Evolutionary conservation across 345 rosid species (phyloP), one percentile per base, ranked within the genome.

Genomic region (Eucalyptus rudis): DNA sequence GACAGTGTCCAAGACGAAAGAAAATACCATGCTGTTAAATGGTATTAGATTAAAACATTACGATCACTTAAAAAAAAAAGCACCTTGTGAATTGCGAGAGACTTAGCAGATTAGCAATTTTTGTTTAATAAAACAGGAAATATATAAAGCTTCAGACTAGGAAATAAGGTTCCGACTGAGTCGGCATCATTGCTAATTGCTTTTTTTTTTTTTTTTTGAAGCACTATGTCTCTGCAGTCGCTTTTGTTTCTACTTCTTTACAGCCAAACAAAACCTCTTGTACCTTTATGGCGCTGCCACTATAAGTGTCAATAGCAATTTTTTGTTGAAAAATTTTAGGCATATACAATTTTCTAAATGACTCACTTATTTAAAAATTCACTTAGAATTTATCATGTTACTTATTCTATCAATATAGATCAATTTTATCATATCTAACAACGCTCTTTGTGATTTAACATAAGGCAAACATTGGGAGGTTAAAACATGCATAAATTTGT

Each of bases 391-490:
- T 14, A 64, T 29, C 33, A 64, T 31, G 33, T 64, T 64, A 64
- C 9, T 64, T n/a, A n/a, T 64, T 64, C 36, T 64, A 64, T 64
- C 76, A 62, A 13, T 27, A 62, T 27, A 27, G 19, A 64, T 64
- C 76, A n/a, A 64, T n/a, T n/a, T 64, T 14, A n/a, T 7, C 40
- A 64, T 64, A 15, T 64, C 17, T n/a, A n/a, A n/a, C 36, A 15
- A n/a, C 17, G 6, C 1, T n/a, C 76, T n/a, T n/a, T 0, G 5
- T n/a, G 4, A 64, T n/a, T n/a, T 64, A n/a, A 64, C 36, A 16
- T 4, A 0, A 16, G 36, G 17, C 20, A n/a, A n/a, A n/a, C 33
- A 64, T n/a, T 64, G 20, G 5, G 76, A n/a, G 33, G 20, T 64
- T 8, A 15, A 4, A n/a, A n/a, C 36, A n/a, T 64, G 76, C 76